These are phyloP conservation scores for Elsinoe necatrix DNA, from an alignment of 2,329 filamentous ascomycete species.

Conservation along the genomic window DNA sequence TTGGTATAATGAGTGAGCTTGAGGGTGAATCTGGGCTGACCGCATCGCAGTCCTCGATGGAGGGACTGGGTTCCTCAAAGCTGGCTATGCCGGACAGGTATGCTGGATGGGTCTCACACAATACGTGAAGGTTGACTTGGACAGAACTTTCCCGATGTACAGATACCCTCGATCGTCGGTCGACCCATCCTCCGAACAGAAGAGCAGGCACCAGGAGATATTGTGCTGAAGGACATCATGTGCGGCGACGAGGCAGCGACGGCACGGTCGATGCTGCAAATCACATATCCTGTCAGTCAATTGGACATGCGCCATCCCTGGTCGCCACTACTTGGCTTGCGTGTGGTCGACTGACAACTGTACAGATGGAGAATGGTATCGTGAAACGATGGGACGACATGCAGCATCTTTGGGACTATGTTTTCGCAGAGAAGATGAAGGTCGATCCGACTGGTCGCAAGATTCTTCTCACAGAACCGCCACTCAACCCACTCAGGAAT, in stretches of 20 bases:
- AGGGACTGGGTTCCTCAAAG: constrained; percentile 98
- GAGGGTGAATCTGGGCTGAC: constrained; percentile 13
- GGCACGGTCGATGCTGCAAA: constrained; percentile 93
- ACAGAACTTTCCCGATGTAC: constrained; percentile 96
- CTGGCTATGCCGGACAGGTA: constrained; percentile 90
- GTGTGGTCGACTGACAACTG: background rate
- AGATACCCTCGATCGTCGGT: constrained; percentile 96
- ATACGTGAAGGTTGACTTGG: background rate
- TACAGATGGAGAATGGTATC: constrained; percentile 95
- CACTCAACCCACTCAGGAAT: constrained; percentile 96
- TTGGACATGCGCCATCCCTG: background rate
- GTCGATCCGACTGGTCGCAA: constrained; percentile 86
- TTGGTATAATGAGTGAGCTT: constrained; percentile 32
- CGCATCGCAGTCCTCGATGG: constrained; percentile 78
- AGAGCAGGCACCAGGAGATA: constrained; percentile 62
- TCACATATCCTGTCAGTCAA: constrained; percentile 73
- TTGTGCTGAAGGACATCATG: constrained; percentile 95
- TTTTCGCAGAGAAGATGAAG: constrained; percentile 94
- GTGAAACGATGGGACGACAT: constrained; percentile 99
- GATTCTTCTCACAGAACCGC: constrained; percentile 93
- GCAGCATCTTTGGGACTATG: constrained; percentile 99
- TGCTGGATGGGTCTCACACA: constrained; percentile 20
- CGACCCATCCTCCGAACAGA: constrained; percentile 95
- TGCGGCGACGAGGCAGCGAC: constrained; percentile 96
- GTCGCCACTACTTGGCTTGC: background rate